These are phyloP conservation scores for Fraxinus ornus DNA, from an alignment of 305 asterid species.

Conservation along the genomic window DNA sequence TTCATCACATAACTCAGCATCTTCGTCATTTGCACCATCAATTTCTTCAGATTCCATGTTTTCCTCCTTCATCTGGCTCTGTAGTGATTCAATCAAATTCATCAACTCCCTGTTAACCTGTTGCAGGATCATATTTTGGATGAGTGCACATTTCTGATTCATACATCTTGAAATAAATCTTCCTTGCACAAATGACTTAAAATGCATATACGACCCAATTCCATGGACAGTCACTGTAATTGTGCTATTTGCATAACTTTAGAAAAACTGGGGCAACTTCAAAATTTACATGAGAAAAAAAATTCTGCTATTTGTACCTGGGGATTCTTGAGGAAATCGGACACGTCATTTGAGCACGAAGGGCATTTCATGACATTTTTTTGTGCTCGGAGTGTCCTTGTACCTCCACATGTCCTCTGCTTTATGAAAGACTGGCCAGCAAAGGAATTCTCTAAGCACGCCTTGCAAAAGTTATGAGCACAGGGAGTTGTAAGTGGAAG, in stretches of 20 bases:
- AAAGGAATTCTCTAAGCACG: conserved; percentile 76
- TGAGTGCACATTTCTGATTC: background rate
- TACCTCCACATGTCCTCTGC: conserved; percentile 69
- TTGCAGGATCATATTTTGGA: conserved; percentile 6
- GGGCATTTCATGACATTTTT: conserved; percentile 90
- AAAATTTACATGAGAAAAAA: background rate
- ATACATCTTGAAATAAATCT: conserved; percentile 14
- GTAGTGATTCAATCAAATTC: conserved; percentile 66
- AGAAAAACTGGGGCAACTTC: background rate
- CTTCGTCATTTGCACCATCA: conserved; percentile 32
- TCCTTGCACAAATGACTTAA: background rate
- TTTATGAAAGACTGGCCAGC: conserved; percentile 66
- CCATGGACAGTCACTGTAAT: background rate
- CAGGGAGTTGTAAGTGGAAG: conserved; percentile 85
- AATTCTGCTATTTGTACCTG: conserved; percentile 45
- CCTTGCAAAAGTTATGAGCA: conserved; percentile 91
- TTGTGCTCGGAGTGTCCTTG: conserved; percentile 69
- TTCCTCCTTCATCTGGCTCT: conserved; percentile 60
- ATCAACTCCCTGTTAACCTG: conserved; percentile 90
- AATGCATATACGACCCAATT: background rate
- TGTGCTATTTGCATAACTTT: background rate
- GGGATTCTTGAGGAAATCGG: conserved; percentile 80
- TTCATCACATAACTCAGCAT: conserved; percentile 25
- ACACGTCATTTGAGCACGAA: conserved; percentile 61
- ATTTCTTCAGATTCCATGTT: conserved; percentile 31